Conservation (phyloP, 306 rosid genomes). For the Gleditsia sinensis region DNA sequence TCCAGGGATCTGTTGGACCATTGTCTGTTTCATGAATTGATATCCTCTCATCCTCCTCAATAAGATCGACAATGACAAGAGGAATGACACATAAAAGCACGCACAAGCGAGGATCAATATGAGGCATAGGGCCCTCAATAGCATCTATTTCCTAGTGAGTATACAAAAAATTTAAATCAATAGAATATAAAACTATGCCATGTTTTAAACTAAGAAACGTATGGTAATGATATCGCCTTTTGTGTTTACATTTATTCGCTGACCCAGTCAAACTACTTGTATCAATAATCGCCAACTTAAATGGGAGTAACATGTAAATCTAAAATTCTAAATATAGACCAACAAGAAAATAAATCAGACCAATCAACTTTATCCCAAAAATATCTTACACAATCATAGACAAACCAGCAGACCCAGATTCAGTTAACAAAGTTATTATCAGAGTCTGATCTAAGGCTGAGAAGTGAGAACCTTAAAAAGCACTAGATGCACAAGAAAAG, state of each 20-base stretch:
- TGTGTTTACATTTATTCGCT: not conserved
- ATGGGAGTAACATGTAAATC: not conserved
- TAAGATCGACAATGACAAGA: slow-evolving; percentile 79
- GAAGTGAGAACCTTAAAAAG: not conserved
- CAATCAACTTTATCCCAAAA: not conserved
- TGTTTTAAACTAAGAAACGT: not conserved
- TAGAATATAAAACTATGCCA: not conserved
- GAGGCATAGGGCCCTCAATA: slow-evolving; percentile 99
- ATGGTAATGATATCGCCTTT: slow-evolving; percentile 5
- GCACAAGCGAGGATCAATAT: slow-evolving; percentile 89
- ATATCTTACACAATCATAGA: not conserved
- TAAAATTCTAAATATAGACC: not conserved
- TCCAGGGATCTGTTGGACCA: slow-evolving; percentile 54
- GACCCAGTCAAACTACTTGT: not conserved
- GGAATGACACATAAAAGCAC: slow-evolving; percentile 79
- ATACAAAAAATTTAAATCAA: slow-evolving; percentile 6
- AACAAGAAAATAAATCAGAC: not conserved
- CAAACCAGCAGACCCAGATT: not conserved
- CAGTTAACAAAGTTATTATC: not conserved
- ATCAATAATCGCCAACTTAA: not conserved
- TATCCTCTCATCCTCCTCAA: slow-evolving; percentile 79
- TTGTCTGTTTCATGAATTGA: slow-evolving; percentile 50
- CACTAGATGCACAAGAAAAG: slow-evolving; percentile 3
- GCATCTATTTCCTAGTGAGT: slow-evolving; percentile 87
- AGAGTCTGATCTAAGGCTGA: not conserved